Base-by-base conservation (phyloP, 2,329 filamentous ascomycete species). In the Tolypocladium guangdongense region DNA sequence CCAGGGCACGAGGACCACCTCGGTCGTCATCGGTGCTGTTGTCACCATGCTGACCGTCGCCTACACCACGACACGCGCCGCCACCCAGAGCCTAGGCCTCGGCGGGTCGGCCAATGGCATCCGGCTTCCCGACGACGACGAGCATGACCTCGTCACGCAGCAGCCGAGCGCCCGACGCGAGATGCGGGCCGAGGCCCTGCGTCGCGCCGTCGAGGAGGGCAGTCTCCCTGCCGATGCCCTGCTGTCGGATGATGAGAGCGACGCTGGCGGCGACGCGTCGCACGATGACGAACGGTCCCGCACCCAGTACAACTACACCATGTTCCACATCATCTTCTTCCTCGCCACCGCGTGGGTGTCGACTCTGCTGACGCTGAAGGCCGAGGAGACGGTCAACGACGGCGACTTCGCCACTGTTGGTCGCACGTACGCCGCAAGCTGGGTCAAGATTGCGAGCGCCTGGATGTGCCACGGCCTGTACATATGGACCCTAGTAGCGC, bases 251-350 rank as follows among this genome's bases (percentile, higher is more conserved):
- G 82, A 84, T 51, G 83, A 86, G 50, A 83, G 83, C 60, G 82
- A 87, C 36, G 77, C 78, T 7, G 80, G 80, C 50, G 78, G 77
- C 37, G 79, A 82, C 58, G 76, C 81, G 49, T 76, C 79, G 1
- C 86, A 88, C 59, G 92, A 97, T 64, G 93, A 99, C 65, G 93
- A 99, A 74, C 84, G 89, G 62, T 80, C 81, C 55, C 84, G 83
- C 55, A 96, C 92, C 4, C 92, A 97, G 74, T 99, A 99, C 77
- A 96, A 88, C 72, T 99, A 99, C 71, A 81, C 88, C 7, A 80
- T 95, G 56, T 99, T 99, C 79, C 93, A 99, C 71, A 75, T 97
- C 67, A 97, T 99, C 62, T 99, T 99, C 80, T 88, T 97, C 77
- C 77, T 99, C 50, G 91, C 92, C 10, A 97, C 93, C 0, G 87